phyloP scores from a whole-genome alignment of 495 filamentous ascomycete species.

The Penicillium coffeae region DNA sequence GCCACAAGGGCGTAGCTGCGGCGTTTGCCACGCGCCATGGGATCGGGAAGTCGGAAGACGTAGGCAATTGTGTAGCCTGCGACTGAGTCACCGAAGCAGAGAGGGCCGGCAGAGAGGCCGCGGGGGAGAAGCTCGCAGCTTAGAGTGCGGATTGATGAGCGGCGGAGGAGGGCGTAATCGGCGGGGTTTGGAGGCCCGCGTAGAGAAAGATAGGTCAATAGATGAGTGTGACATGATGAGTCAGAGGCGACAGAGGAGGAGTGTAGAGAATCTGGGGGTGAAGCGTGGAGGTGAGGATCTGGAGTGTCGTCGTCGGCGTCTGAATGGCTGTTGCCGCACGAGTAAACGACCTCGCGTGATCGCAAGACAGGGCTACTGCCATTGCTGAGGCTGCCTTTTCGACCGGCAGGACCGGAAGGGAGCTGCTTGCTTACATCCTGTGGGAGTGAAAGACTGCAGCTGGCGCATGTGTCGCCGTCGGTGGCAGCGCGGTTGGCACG shows the following conservation, averaged over 20 bases:
- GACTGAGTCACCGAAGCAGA: conserved; percentile 80
- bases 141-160: conserved; percentile 80
- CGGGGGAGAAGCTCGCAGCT: conserved; percentile 82
- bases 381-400: conserved; percentile 45
- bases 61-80: conserved; percentile 90
- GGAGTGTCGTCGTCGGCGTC: conserved; percentile 36
- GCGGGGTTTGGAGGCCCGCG: conserved; percentile 70
- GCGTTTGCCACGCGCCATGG: conserved; percentile 80
- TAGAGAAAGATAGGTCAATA: conserved; percentile 80
- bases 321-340: conserved; percentile 39
- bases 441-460: conserved; percentile 55
- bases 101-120: conserved; percentile 67
- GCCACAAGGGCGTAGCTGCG: conserved; percentile 85
- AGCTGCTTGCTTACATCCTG: conserved; percentile 52
- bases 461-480: conserved; percentile 53
- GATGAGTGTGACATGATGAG: conserved; percentile 66
- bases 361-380: conserved; percentile 58
- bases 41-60: conserved; percentile 84
- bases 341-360: conserved; percentile 47
- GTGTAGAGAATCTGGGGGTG: conserved; percentile 42
- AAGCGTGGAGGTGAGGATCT: conserved; percentile 36
- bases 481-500: conserved; percentile 29
- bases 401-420: conserved; percentile 49
- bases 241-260: conserved; percentile 46
- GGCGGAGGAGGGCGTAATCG: conserved; percentile 80